phyloP scores from a whole-genome alignment of 306 rosid species.

The Prunus mira region DNA sequence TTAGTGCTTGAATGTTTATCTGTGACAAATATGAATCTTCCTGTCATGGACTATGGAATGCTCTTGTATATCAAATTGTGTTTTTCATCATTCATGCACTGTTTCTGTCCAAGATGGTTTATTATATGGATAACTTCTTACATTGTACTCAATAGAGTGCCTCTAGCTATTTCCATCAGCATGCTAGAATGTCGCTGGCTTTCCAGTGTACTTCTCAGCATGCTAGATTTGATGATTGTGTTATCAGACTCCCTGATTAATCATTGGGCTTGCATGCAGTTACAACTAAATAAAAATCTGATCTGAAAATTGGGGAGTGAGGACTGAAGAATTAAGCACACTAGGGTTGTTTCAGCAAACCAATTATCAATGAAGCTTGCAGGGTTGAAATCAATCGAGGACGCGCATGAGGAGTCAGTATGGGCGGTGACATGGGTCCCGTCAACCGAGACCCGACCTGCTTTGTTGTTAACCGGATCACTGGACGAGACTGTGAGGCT shows the following conservation, averaged over 20 bases:
- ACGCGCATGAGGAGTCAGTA: constrained; percentile 89
- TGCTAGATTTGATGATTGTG: not conserved
- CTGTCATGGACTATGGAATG: not conserved
- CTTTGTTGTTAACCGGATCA: constrained; percentile 83
- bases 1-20: not conserved
- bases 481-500: constrained; percentile 91
- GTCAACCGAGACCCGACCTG: constrained; percentile 62
- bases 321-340: not conserved
- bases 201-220: not conserved
- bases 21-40: not conserved
- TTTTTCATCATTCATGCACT: no score
- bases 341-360: constrained; percentile 1
- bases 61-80: not conserved
- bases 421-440: constrained; percentile 97
- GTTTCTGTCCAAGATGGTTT: no score
- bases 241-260: not conserved
- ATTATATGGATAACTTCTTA: not conserved
- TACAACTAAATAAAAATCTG: not conserved
- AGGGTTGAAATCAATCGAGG: constrained; percentile 77
- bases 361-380: constrained; percentile 67
- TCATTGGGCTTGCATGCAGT: not conserved
- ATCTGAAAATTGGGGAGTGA: not conserved
- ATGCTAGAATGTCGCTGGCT: not conserved
- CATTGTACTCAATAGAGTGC: not conserved
- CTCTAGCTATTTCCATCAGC: not conserved